Conservation (phyloP, 768 basidiomycete species). For the Leccinum arenicola region DNA sequence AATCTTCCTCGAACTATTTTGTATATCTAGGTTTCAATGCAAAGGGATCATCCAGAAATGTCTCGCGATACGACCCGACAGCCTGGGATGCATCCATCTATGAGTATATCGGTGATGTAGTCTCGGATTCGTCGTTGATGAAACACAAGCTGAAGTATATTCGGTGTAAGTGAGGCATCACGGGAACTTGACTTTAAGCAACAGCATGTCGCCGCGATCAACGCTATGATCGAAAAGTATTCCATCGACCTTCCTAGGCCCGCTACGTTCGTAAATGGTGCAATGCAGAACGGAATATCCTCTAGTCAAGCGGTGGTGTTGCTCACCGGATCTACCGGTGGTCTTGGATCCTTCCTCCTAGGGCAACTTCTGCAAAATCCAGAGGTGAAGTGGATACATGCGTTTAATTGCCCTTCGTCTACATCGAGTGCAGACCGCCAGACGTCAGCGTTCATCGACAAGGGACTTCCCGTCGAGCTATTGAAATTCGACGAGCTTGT, state of each 20-base stretch:
- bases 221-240: slow-evolving; percentile 27
- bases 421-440: slow-evolving; percentile 27
- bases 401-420: slow-evolving; percentile 29
- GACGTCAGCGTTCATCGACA: slow-evolving; percentile 31
- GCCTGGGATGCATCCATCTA: too few species aligned
- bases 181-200: background rate
- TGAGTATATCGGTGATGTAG: too few species aligned
- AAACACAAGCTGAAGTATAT: too few species aligned
- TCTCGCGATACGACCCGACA: too few species aligned
- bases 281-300: background rate
- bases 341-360: slow-evolving; percentile 38
- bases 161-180: background rate
- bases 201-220: slow-evolving; percentile 20
- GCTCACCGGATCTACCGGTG: slow-evolving; percentile 44
- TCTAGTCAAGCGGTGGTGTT: background rate
- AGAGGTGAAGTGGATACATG: slow-evolving; percentile 28
- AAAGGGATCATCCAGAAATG: too few species aligned
- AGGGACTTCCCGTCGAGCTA: slow-evolving; percentile 28
- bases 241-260: background rate
- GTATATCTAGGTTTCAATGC: too few species aligned
- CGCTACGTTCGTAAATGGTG: background rate
- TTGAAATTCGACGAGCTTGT: slow-evolving; percentile 33
- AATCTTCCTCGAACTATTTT: too few species aligned
- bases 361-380: slow-evolving; percentile 24
- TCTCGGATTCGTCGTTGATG: too few species aligned